Evolutionary conservation across 2,329 filamentous ascomycete genomes (phyloP), one percentile per base, ranked within the genome.

Genomic region (Leptoxyphium fumago): DNA sequence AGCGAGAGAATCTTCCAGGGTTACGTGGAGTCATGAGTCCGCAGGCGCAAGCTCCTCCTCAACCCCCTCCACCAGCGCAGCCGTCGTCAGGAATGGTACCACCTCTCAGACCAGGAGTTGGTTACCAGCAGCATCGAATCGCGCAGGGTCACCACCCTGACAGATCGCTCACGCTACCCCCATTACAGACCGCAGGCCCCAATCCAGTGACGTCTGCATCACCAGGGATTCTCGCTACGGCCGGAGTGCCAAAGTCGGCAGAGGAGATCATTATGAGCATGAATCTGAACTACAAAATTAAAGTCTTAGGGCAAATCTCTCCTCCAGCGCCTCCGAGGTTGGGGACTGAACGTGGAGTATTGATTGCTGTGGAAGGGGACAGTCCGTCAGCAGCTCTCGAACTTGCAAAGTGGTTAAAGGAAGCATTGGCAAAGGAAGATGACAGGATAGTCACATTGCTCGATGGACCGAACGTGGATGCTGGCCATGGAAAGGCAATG

Each of bases 301-400:
- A 78, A 41, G 73, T 89, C 2, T 69, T 96, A 29, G 72, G 77
- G 13, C 79, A 78, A 48, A 85, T 95, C 50, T 82, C 82, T 39
- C 83, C 81, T 18, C 78, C 84, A 0, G 67, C 84, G 11, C 46
- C 63, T 68, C 69, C 6, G 10, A 48, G 49, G 21, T 36, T 46
- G 10, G 43, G 41, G 38, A 42, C 46, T 6, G 47, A 50, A 1
- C 75, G 87, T n/a, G 88, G 89, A 0, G 76, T 83, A 0, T 74
- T 95, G 32, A 80, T 96, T 48, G 82, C 84, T 0, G 68, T 96
- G 26, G 89, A 96, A 61, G 88, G 88, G 1, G 72, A 81, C 14
- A 74, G 80, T 45, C 61, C 66, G 1, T 69, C 74, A 9, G 75
- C 84, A 3, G 78, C 84, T 2, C 65, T 71, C 2, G 72, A 75